Evolutionary conservation across 2,329 filamentous ascomycete genomes (phyloP), one percentile per base, ranked within the genome.

Genomic region (Alternaria brassicae): DNA sequence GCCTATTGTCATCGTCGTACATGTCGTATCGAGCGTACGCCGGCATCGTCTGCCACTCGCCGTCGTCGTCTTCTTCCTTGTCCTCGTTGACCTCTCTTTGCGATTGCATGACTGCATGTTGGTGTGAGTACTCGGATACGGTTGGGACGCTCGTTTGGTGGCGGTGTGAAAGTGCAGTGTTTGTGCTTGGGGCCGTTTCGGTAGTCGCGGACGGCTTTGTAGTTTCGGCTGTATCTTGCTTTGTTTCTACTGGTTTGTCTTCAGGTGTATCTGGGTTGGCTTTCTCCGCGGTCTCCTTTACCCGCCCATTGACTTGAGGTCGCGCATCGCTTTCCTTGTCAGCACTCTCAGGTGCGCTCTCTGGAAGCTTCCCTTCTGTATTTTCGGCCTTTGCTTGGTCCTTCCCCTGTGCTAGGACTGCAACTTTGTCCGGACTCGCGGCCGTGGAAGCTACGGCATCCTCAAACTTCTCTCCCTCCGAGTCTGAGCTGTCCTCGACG

Each of bases 31-130:
- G 90, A 7, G 93, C 95, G 72, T 93, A 92, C 1, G 95, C 88
- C 2, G 94, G 95, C 95, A 99, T 99, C 3, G 88, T 86, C 80
- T 97, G 92, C 95, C 95, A 99, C n/a, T 90, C 90, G 6, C 87
- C 87, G 10, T 87, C 83, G 19, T 91, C 90, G 3, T 86, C 81
- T 4, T 86, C 81, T 2, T 85, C 78, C 12, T 83, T 80, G 44
- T 85, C 81, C 12, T 81, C 76, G 25, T 56, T 59, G 52, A 19
- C 19, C 12, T 86, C 74, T 40, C 72, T 58, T 5, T 67, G 72
- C 6, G 82, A 62, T 15, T 87, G 82, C 15, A 84, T 80, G 9
- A 88, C 85, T 48, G 93, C 80, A 65, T 89, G 88, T 78, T 97
- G 93, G 75, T 99, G 94, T 1, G 95, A 98, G 83, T 91, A 98